Evolutionary conservation across 495 filamentous ascomycete species (phyloP), one percentile per base, ranked within the genome.

Genomic region (Penicillium roqueforti): DNA sequence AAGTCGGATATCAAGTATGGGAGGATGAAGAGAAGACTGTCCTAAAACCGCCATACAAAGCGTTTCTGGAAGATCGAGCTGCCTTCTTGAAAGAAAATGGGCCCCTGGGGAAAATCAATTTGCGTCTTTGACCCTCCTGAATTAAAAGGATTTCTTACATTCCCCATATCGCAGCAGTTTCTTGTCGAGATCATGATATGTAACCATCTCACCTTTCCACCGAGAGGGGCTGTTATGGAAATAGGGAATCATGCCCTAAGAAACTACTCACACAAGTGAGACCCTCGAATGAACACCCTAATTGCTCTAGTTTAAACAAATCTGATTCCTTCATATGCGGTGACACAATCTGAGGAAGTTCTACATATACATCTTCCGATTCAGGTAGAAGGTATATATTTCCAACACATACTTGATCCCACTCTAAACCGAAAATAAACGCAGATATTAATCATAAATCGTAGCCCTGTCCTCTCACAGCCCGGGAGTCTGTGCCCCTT

Each of bases 401-500:
- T 16, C n/a, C 10, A 16, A 9, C 7, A 16, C 32, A 13, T 31
- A n/a, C n/a, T 16, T 34, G 32, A 13, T 14, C 32, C 8, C 14
- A 36, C 32, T 36, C 32, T 36, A 36, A 36, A 3, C 32, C 14
- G 32, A 36, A 29, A 26, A 19, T 6, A 18, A 18, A 10, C 7
- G 4, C 11, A 18, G 18, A 28, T 2, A 1, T 23, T 10, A 48
- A 6, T 59, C 43, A 14, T 62, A 38, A 43, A 9, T 58, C 61
- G 20, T 64, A 47, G 46, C 10, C 53, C 54, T 32, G 23, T 11
- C 40, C 28, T 36, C 16, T 56, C 53, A 67, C 4, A 50, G 29
- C 1, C 64, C 64, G 3, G 74, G 74, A 4, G 74, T 77, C 40
- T 67, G 58, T 4, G 68, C 71, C 4, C 71, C 65, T 37, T 81